Evolutionary conservation across 768 basidiomycete genomes (phyloP).

Genomic region (Pisolithus albus): DNA sequence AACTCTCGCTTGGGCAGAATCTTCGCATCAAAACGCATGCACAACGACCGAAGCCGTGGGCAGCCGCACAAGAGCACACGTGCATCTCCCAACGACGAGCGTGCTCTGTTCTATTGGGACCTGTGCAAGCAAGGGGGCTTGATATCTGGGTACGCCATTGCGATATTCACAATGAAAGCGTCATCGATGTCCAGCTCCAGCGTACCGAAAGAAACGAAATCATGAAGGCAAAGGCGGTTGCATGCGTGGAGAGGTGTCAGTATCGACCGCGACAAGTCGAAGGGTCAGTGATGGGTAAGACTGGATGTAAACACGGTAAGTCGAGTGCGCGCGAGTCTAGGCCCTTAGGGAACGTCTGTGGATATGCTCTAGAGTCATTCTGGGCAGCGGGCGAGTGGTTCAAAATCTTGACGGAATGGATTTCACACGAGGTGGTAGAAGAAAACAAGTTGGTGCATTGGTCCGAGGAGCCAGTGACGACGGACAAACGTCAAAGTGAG

Average conservation of each 20-base stretch:
- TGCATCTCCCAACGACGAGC: too few species aligned
- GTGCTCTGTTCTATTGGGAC: too few species aligned
- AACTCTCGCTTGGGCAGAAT: too few species aligned
- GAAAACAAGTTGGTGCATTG: conserved; percentile 23
- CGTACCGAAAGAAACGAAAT: conserved; percentile 20
- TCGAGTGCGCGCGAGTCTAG: conserved; percentile 9
- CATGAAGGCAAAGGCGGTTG: conserved; percentile 13
- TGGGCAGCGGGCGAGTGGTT: conserved; percentile 23
- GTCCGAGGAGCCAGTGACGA: conserved; percentile 17
- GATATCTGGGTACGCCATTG: background rate
- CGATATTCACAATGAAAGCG: conserved; percentile 19
- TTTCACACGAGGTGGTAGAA: conserved; percentile 15
- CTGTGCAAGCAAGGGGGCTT: too few species aligned
- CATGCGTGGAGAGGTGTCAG: conserved; percentile 21
- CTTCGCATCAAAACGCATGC: too few species aligned
- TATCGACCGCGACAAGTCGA: conserved; percentile 17
- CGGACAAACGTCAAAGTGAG: conserved; percentile 13
- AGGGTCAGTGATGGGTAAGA: background rate
- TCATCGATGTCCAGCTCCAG: conserved; percentile 23
- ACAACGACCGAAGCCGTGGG: too few species aligned
- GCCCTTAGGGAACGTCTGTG: background rate
- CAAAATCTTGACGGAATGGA: conserved; percentile 17
- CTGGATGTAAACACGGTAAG: background rate
- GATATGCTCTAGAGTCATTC: conserved; percentile 6
- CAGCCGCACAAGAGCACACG: too few species aligned